Conservation (phyloP, 1,139 yeast genomes). For the Saccharomyces uvarum region DNA sequence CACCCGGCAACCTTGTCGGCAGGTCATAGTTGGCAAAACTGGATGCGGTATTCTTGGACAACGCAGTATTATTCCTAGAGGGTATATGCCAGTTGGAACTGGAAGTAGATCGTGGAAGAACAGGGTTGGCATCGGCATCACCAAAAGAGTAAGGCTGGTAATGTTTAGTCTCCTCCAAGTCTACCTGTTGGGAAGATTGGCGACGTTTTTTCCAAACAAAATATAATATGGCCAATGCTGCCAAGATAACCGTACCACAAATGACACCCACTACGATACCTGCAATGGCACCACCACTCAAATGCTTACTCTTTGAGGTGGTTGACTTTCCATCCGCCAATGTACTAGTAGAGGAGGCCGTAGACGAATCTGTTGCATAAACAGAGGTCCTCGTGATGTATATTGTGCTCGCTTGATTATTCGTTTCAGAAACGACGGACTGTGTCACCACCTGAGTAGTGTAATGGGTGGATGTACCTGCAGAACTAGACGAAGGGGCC, state of each 20-base stretch:
- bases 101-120: constrained; percentile 14
- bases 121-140: constrained; percentile 26
- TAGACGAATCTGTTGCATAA: constrained; percentile 8
- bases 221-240: constrained; percentile 35
- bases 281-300: constrained; percentile 63
- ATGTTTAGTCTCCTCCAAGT: constrained; percentile 29
- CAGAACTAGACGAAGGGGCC: constrained; percentile 3
- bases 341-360: constrained; percentile 8
- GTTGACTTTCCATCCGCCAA: constrained; percentile 7
- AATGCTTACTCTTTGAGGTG: constrained; percentile 12
- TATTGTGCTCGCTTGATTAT: constrained; percentile 11
- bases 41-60: neutral
- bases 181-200: constrained; percentile 16
- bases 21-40: neutral
- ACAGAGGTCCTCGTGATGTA: constrained; percentile 20
- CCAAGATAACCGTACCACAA: constrained; percentile 40
- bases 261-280: constrained; percentile 64
- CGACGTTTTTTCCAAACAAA: constrained; percentile 38
- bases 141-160: constrained; percentile 33
- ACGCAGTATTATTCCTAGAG: constrained; percentile 13
- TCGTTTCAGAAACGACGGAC: constrained; percentile 13
- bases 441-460: constrained; percentile 13
- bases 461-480: constrained; percentile 4
- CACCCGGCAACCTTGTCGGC: constrained; percentile 1
- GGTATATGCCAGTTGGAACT: constrained; percentile 15